A percentile compares a stretch with the other conserved stretches of the same genome.
Evolutionary conservation across 2,329 filamentous ascomycete species (phyloP).

Genomic region (Phoma sp.): DNA sequence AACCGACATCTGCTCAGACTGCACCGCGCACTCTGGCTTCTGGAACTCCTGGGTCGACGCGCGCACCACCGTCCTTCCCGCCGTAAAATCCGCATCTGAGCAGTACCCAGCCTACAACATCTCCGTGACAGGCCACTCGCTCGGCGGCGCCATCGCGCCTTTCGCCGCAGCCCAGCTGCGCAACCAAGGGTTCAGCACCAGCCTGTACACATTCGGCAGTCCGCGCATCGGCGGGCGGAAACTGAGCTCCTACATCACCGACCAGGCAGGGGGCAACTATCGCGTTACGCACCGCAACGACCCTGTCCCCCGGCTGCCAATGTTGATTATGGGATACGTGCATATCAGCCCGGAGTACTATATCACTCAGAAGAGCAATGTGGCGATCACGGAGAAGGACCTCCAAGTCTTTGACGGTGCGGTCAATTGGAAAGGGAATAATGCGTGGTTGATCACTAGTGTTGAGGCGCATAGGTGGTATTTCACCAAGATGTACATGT

Average conservation of each 20-base stretch:
- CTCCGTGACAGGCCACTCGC: constrained; percentile 70
- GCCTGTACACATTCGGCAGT: constrained; percentile 67
- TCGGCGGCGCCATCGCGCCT: constrained; percentile 70
- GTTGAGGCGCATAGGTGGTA: constrained; percentile 47
- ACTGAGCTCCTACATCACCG: constrained; percentile 63
- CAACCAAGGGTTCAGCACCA: constrained; percentile 28
- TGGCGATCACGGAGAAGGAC: constrained; percentile 27
- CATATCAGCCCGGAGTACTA: constrained; percentile 75
- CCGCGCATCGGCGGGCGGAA: constrained; percentile 69
- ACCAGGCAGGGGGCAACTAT: constrained; percentile 62
- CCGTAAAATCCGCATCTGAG: constrained; percentile 53
- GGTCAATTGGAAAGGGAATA: constrained; percentile 39
- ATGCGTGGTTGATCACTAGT: constrained; percentile 36
- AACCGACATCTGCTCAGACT: constrained; percentile 55
- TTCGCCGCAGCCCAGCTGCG: constrained; percentile 62
- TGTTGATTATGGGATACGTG: constrained; percentile 65
- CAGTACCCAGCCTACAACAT: constrained; percentile 62
- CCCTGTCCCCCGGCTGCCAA: constrained; percentile 70
- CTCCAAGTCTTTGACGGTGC: constrained; percentile 32
- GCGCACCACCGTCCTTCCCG: constrained; percentile 48
- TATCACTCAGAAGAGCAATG: constrained; percentile 34
- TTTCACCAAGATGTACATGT: constrained; percentile 33
- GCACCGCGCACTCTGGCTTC: constrained; percentile 67
- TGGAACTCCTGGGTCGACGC: constrained; percentile 64
- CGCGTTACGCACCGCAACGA: constrained; percentile 73